These are phyloP conservation scores for Candida andamanensis DNA, from an alignment of 805 yeast species.

Conservation along the genomic window DNA sequence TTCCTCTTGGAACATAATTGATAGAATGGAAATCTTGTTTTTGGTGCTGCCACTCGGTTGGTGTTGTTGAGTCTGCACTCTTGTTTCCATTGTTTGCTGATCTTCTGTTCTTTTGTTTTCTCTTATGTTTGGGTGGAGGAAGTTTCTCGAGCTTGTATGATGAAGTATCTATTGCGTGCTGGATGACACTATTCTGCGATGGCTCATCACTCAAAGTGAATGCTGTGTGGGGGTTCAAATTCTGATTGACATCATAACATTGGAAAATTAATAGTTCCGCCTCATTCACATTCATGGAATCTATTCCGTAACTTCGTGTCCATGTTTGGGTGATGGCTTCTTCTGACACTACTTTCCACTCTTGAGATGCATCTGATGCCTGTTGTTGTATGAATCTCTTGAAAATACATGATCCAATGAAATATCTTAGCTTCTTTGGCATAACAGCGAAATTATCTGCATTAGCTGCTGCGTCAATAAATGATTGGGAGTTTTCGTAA, in stretches of 20 bases:
- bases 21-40: constrained; percentile 43
- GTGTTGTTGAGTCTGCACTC: background rate
- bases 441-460: constrained; percentile 34
- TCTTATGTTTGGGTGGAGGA: background rate
- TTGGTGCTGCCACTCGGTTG: constrained; percentile 27
- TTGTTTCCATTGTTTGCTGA: background rate
- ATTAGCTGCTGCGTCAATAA: constrained; percentile 19
- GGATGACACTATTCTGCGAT: constrained; percentile 21
- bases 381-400: constrained; percentile 40
- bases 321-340: constrained; percentile 49
- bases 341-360: constrained; percentile 61
- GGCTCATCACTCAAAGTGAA: constrained; percentile 21
- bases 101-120: background rate
- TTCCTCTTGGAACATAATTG: constrained; percentile 57
- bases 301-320: constrained; percentile 51
- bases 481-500: constrained; percentile 23
- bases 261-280: constrained; percentile 41
- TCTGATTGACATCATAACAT: constrained; percentile 29
- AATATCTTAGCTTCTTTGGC: constrained; percentile 49
- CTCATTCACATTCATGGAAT: constrained; percentile 47
- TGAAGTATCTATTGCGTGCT: constrained; percentile 31
- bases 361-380: constrained; percentile 1
- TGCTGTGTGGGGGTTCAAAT: constrained; percentile 24
- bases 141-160: constrained; percentile 19
- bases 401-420: constrained; percentile 55